Evolutionary conservation across 768 basidiomycete species (phyloP).

Genomic region (Naganishia vishniacii): DNA sequence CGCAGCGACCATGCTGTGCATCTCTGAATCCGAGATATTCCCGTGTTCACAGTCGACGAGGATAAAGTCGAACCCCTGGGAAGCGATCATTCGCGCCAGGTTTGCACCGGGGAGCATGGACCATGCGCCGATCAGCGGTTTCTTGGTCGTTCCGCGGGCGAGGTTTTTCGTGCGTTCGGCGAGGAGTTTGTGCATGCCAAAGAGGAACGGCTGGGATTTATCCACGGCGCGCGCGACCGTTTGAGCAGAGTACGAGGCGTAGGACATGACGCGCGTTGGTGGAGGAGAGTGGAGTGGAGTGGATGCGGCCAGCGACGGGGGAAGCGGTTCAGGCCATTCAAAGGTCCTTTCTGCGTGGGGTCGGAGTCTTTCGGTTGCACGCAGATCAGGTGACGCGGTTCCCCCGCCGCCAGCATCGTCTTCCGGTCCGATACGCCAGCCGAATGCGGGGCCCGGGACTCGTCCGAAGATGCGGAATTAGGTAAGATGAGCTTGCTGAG

Average conservation of each 20-base stretch:
- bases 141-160: slow-evolving; percentile 10
- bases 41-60: slow-evolving; percentile 36
- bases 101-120: slow-evolving; percentile 31
- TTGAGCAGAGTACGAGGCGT: slow-evolving; percentile 22
- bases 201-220: slow-evolving; percentile 6
- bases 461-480: background rate
- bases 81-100: slow-evolving; percentile 31
- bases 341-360: too few species aligned
- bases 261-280: slow-evolving; percentile 22
- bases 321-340: too few species aligned
- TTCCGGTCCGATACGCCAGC: too few species aligned
- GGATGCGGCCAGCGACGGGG: background rate
- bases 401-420: too few species aligned
- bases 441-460: background rate
- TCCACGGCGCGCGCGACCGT: slow-evolving; percentile 4
- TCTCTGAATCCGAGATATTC: slow-evolving; percentile 36
- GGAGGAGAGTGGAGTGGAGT: background rate
- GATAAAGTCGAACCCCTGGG: slow-evolving; percentile 32
- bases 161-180: slow-evolving; percentile 22
- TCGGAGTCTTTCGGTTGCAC: too few species aligned
- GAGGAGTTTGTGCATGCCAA: slow-evolving; percentile 29
- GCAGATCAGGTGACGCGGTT: slow-evolving; percentile 4
- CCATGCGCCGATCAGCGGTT: slow-evolving; percentile 31
- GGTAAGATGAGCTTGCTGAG: too few species aligned
- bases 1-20: slow-evolving; percentile 36